Conservation (phyloP, 257 asterid species). For the Solanum etuberosum region DNA sequence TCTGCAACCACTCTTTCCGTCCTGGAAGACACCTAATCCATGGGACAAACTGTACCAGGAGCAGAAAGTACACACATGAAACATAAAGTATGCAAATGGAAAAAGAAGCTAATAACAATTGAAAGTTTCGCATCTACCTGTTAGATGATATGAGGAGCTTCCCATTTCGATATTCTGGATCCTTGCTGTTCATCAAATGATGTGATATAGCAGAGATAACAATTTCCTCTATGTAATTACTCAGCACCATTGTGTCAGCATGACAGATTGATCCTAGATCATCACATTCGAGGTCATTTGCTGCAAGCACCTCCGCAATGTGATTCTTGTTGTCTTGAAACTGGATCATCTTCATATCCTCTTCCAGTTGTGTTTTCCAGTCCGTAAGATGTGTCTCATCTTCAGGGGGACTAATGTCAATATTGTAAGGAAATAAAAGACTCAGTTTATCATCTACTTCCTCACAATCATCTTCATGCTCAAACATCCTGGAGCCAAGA, state of each 20-base stretch:
- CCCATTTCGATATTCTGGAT: slow-evolving; percentile 89
- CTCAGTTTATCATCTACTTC: slow-evolving; percentile 54
- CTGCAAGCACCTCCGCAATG: slow-evolving; percentile 86
- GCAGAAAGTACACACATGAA: background rate
- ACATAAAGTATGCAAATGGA: background rate
- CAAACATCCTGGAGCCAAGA: slow-evolving; percentile 80
- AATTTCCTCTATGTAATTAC: slow-evolving; percentile 74
- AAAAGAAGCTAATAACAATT: background rate
- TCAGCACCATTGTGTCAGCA: slow-evolving; percentile 52
- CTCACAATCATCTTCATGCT: slow-evolving; percentile 41
- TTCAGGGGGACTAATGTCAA: slow-evolving; percentile 78
- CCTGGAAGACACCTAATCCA: slow-evolving; percentile 81
- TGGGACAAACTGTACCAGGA: slow-evolving; percentile 64
- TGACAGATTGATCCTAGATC: slow-evolving; percentile 77
- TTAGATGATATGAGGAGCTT: slow-evolving; percentile 84
- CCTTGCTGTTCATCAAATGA: slow-evolving; percentile 62
- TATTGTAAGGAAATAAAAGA: slow-evolving; percentile 68
- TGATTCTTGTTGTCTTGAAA: slow-evolving; percentile 82
- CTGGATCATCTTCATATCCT: slow-evolving; percentile 72
- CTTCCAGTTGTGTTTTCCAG: slow-evolving; percentile 92
- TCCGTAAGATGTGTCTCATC: slow-evolving; percentile 59
- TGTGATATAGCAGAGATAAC: slow-evolving; percentile 77
- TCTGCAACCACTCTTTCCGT: slow-evolving; percentile 53
- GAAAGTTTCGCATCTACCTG: slow-evolving; percentile 37
- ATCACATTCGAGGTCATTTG: slow-evolving; percentile 84